Percentiles rank a stretch among this genome's conserved stretches.
Conservation (phyloP, 768 basidiomycete species). For the Arthromyces matolae region DNA sequence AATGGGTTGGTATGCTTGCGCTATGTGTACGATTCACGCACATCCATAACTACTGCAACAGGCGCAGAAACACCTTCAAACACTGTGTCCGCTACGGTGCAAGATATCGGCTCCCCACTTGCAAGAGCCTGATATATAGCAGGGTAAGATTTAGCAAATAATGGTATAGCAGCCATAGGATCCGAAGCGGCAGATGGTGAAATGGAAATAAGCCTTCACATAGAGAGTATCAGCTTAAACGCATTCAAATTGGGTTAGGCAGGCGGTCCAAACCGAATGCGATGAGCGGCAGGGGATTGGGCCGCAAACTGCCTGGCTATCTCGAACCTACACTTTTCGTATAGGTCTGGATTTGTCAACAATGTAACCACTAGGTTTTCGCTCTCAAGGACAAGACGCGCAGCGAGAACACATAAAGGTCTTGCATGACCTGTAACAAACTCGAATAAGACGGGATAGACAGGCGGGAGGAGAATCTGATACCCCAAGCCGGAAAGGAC, state of each 20-base stretch:
- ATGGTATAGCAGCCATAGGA: background rate
- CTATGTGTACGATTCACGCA: slow-evolving; percentile 1
- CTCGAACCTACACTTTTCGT: slow-evolving; percentile 6
- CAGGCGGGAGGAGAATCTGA: background rate
- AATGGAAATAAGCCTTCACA: slow-evolving; percentile 9
- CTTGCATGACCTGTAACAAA: slow-evolving; percentile 11
- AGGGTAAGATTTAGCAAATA: slow-evolving; percentile 5
- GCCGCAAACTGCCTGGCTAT: slow-evolving; percentile 7
- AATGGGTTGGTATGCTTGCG: background rate
- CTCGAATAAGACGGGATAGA: background rate
- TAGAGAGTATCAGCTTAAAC: background rate
- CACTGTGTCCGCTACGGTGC: slow-evolving; percentile 7
- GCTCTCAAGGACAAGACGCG: slow-evolving; percentile 10
- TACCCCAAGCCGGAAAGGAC: slow-evolving; percentile 9
- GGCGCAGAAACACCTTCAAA: slow-evolving; percentile 10
- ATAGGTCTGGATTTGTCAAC: background rate
- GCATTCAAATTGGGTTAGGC: background rate
- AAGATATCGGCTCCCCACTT: slow-evolving; percentile 7
- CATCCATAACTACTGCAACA: slow-evolving; percentile 11
- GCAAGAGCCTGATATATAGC: slow-evolving; percentile 8
- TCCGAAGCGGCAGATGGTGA: background rate
- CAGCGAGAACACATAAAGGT: slow-evolving; percentile 11
- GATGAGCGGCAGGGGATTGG: background rate
- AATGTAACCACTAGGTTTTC: slow-evolving; percentile 9
- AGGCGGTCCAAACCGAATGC: slow-evolving; percentile 1